Evolutionary conservation across 129 eudicot genomes (phyloP).

Genomic region (Helianthus tuberosus): DNA sequence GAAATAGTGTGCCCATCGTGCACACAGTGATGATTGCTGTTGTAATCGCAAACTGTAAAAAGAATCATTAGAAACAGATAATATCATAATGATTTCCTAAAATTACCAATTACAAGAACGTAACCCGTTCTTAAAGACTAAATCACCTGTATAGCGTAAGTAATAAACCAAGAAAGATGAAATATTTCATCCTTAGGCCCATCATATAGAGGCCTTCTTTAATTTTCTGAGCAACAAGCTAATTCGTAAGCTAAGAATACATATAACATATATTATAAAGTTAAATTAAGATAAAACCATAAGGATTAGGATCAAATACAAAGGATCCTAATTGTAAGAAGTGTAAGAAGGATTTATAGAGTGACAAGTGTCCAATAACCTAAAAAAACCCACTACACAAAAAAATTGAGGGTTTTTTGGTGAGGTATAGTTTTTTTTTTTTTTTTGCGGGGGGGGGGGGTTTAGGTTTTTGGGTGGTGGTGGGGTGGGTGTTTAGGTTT

Average conservation of each 20-base stretch:
- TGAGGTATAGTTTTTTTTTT: too few relatives aligned
- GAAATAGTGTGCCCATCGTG: slow-evolving; percentile 88
- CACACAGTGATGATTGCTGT: slow-evolving; percentile 80
- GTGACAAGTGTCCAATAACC: too few relatives aligned
- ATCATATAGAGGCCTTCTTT: slow-evolving; percentile 99
- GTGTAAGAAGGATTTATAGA: too few relatives aligned
- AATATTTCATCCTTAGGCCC: slow-evolving; percentile 95
- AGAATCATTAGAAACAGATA: slow-evolving; percentile 22
- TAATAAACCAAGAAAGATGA: slow-evolving; percentile 88
- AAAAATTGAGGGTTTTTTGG: too few relatives aligned
- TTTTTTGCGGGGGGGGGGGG: too few relatives aligned
- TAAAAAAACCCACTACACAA: too few relatives aligned
- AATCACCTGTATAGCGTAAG: slow-evolving; percentile 89
- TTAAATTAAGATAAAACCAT: background rate
- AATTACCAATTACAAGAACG: background rate
- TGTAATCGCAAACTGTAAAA: slow-evolving; percentile 88
- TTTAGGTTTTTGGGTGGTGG: too few relatives aligned
- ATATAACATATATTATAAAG: slow-evolving; percentile 4
- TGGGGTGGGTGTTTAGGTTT: too few relatives aligned
- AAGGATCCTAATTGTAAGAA: too few relatives aligned
- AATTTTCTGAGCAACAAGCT: slow-evolving; percentile 55
- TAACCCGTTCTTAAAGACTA: background rate
- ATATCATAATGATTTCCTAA: background rate
- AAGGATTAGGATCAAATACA: too few relatives aligned
- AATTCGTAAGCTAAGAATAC: slow-evolving; percentile 15